phyloP scores from a whole-genome alignment of 2,329 filamentous ascomycete genomes.

The Diaporthe helianthi region DNA sequence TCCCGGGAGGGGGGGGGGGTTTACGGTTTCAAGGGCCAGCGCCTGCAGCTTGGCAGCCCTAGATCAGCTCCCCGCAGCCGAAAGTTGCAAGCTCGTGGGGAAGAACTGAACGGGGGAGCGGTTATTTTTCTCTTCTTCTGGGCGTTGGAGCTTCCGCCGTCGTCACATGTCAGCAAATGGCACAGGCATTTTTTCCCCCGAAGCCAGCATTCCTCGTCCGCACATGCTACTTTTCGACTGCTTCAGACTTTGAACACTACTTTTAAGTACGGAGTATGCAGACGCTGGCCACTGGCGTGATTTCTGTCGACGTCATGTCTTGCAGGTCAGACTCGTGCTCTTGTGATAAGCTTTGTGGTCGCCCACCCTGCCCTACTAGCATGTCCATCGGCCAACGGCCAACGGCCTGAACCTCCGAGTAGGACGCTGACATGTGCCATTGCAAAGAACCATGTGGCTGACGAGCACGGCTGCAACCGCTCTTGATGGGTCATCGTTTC shows the following conservation, averaged over 20 bases:
- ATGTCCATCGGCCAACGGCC: slow-evolving; percentile 13
- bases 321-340: background rate
- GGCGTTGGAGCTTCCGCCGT: slow-evolving; percentile 12
- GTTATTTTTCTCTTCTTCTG: background rate
- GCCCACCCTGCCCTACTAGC: slow-evolving; percentile 1
- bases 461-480: slow-evolving; percentile 3
- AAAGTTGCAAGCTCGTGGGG: slow-evolving; percentile 31
- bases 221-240: background rate
- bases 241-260: background rate
- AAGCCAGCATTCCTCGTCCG: background rate
- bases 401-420: background rate
- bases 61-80: slow-evolving; percentile 31
- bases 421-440: slow-evolving; percentile 28
- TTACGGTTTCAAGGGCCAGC: slow-evolving; percentile 25
- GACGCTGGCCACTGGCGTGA: slow-evolving; percentile 10
- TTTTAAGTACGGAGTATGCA: no score
- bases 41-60: slow-evolving; percentile 28
- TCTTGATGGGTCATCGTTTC: background rate
- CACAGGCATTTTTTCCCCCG: no score
- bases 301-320: slow-evolving; percentile 16
- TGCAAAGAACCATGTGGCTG: background rate
- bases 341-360: slow-evolving; percentile 5
- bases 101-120: background rate
- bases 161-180: slow-evolving; percentile 15
- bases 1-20: no score